These are phyloP conservation scores for Cyanophora paradoxa DNA, from an alignment of 78 protist species.

Conservation along the genomic window DNA sequence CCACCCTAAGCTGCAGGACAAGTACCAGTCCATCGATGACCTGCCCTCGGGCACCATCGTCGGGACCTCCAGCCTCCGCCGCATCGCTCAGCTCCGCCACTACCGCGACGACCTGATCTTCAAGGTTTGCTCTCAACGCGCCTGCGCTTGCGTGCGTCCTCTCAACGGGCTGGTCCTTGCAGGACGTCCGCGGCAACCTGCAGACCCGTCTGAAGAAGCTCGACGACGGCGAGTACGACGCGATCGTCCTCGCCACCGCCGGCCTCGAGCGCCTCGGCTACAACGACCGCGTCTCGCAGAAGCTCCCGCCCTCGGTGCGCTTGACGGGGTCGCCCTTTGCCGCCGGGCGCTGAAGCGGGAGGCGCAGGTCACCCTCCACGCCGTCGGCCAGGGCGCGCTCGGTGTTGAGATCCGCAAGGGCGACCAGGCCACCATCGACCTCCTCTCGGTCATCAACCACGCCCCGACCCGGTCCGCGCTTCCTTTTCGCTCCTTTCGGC, in stretches of 20 bases:
- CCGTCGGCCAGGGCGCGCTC: slow-evolving; percentile 69
- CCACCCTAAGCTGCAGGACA: not conserved
- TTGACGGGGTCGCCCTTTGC: no score
- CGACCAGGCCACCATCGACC: not conserved
- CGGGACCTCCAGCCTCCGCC: slow-evolving; percentile 56
- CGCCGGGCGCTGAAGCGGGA: not conserved
- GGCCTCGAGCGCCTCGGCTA: slow-evolving; percentile 55
- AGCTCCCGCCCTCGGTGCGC: no score
- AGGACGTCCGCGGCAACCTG: slow-evolving; percentile 66
- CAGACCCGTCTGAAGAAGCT: slow-evolving; percentile 63
- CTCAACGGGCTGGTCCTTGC: no score
- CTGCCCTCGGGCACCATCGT: slow-evolving; percentile 61
- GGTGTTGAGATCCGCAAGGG: slow-evolving; percentile 46
- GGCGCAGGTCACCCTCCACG: slow-evolving; percentile 43
- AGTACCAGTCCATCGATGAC: slow-evolving; percentile 13
- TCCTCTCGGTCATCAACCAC: slow-evolving; percentile 4
- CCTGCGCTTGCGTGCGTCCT: no score
- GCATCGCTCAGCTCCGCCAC: slow-evolving; percentile 40
- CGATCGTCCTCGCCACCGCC: slow-evolving; percentile 60
- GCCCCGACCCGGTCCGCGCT: not conserved
- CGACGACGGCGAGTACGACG: slow-evolving; percentile 50
- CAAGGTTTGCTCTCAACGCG: no score
- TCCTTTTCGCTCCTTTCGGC: no score
- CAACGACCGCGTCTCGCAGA: slow-evolving; percentile 19
- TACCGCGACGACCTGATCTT: not conserved